Conservation (phyloP, 441 rosid species). For the Aleurites moluccanus region DNA sequence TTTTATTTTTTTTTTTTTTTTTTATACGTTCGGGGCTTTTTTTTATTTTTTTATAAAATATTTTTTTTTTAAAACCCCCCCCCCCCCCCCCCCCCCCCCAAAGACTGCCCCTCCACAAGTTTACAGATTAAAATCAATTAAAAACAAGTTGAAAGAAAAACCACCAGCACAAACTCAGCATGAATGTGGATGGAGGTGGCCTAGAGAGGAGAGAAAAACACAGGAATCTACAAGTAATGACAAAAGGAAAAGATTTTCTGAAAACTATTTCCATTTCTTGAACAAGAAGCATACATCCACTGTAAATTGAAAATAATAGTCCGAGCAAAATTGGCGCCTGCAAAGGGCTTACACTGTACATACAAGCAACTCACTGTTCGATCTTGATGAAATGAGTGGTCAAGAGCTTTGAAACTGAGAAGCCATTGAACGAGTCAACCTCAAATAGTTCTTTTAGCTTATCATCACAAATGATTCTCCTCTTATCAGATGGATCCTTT, state of each 20-base stretch:
- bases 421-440: constrained; percentile 47
- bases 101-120: not conserved
- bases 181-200: too few species aligned
- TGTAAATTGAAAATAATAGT: constrained; percentile 4
- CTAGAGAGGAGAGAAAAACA: not conserved
- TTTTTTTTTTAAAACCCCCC: too few species aligned
- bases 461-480: constrained; percentile 40
- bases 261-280: constrained; percentile 16
- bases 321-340: constrained; percentile 31
- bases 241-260: not conserved
- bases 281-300: constrained; percentile 15
- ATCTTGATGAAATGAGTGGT: constrained; percentile 48
- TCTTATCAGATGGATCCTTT: constrained; percentile 47
- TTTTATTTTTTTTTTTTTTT: too few species aligned
- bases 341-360: constrained; percentile 31
- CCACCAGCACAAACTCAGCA: not conserved
- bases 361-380: constrained; percentile 38
- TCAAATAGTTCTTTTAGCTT: constrained; percentile 60
- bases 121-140: not conserved
- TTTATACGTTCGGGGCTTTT: too few species aligned
- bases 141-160: not conserved
- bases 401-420: constrained; percentile 48
- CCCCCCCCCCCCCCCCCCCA: too few species aligned
- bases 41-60: too few species aligned
- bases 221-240: not conserved